phyloP scores from a whole-genome alignment of 805 yeast genomes.

The Candida verbasci region DNA sequence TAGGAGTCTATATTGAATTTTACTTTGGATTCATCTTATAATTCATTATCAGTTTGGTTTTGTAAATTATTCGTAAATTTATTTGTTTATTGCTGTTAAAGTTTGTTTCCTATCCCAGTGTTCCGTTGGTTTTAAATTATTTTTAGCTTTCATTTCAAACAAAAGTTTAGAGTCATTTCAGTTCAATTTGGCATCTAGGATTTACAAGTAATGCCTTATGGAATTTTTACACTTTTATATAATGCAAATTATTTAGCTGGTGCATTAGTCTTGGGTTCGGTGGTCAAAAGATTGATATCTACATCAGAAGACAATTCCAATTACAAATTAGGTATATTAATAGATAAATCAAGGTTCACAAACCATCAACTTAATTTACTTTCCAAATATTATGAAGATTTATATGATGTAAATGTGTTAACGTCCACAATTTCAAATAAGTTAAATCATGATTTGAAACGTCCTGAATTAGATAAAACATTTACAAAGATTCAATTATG shows the following conservation, averaged over 20 bases:
- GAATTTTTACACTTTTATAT: conserved; percentile 47
- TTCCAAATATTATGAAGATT: conserved; percentile 21
- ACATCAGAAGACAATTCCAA: conserved; percentile 5
- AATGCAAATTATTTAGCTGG: conserved; percentile 54
- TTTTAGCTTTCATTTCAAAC: too few species aligned
- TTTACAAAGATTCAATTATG: conserved; percentile 56
- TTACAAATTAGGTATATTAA: conserved; percentile 25
- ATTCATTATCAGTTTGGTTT: too few species aligned
- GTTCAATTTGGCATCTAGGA: too few species aligned
- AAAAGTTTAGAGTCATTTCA: too few species aligned
- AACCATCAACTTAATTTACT: conserved; percentile 24
- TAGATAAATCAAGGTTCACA: conserved; percentile 26
- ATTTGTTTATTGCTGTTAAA: too few species aligned
- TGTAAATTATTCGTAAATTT: too few species aligned
- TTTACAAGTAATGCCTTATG: conserved; percentile 31
- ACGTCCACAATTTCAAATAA: conserved; percentile 21
- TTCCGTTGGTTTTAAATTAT: too few species aligned
- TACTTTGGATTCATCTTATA: too few species aligned
- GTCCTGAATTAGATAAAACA: conserved; percentile 52
- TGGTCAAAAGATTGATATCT: conserved; percentile 15
- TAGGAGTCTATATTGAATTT: too few species aligned
- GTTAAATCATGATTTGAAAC: conserved; percentile 31
- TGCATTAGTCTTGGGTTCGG: conserved; percentile 47
- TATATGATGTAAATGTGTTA: conserved; percentile 24
- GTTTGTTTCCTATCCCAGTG: too few species aligned